A percentile compares a stretch with the other conserved stretches of the same genome.
phyloP scores from a whole-genome alignment of 495 filamentous ascomycete species.

The Aspergillus sparsus region DNA sequence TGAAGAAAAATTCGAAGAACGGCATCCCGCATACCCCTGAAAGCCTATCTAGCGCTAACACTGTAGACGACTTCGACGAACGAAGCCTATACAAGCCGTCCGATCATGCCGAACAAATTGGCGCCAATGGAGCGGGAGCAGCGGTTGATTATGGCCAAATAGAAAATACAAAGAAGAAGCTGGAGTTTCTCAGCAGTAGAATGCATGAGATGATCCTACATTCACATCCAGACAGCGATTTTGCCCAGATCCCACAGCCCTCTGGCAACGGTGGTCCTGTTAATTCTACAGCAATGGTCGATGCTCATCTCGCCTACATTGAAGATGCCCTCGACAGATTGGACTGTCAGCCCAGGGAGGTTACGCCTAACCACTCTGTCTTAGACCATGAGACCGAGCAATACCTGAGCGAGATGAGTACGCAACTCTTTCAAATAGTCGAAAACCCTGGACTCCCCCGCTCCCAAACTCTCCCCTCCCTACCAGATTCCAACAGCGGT shows the following conservation, averaged over 20 bases:
- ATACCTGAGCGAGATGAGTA: conserved; percentile 52
- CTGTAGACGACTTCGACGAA: conserved; percentile 70
- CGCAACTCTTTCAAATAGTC: conserved; percentile 53
- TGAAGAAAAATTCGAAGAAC: conserved; percentile 49
- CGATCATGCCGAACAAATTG: conserved; percentile 63
- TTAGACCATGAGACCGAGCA: conserved; percentile 39
- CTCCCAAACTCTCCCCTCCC: conserved; percentile 47
- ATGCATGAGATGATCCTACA: conserved; percentile 67
- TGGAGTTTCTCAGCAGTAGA: conserved; percentile 72
- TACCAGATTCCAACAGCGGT: conserved; percentile 46
- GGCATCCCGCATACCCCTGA: conserved; percentile 65
- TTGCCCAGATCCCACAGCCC: conserved; percentile 37
- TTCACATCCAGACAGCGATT: conserved; percentile 50
- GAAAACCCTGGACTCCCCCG: conserved; percentile 47
- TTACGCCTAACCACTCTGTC: background rate
- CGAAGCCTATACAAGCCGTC: conserved; percentile 73
- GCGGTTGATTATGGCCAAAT: conserved; percentile 34
- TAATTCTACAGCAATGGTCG: conserved; percentile 34
- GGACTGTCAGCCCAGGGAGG: conserved; percentile 13
- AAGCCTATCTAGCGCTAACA: conserved; percentile 59
- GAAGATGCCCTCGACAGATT: conserved; percentile 48
- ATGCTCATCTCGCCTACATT: conserved; percentile 55
- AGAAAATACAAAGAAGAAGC: conserved; percentile 63
- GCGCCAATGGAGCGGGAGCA: conserved; percentile 30
- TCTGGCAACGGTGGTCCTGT: conserved; percentile 23